phyloP scores from a whole-genome alignment of 768 basidiomycete genomes.

The Amanita molliuscula region DNA sequence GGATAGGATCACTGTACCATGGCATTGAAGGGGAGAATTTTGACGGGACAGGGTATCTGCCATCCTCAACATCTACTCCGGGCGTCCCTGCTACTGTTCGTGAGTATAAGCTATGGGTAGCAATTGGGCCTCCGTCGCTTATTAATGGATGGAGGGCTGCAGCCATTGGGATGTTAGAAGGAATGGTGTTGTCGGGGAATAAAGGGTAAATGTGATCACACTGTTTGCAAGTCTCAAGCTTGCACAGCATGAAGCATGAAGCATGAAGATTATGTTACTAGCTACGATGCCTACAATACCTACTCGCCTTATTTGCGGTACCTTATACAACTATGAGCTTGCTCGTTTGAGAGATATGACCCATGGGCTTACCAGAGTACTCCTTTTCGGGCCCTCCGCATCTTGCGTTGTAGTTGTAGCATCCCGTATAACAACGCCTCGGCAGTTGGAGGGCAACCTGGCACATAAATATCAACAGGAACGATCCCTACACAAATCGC shows the following conservation, averaged over 20 bases:
- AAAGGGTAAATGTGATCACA: constrained; percentile 1
- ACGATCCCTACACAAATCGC: constrained; percentile 61
- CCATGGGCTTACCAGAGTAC: constrained; percentile 62
- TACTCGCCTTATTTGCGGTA: constrained; percentile 39
- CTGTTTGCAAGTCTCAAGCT: neutral
- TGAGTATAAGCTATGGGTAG: constrained; percentile 33
- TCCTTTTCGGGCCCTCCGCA: constrained; percentile 79
- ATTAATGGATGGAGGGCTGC: constrained; percentile 37
- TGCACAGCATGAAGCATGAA: neutral
- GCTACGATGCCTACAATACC: neutral
- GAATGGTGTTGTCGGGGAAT: neutral
- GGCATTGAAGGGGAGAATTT: constrained; percentile 14
- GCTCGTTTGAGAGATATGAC: neutral
- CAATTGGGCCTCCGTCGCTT: constrained; percentile 25
- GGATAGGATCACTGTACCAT: neutral
- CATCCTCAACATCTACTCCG: constrained; percentile 56
- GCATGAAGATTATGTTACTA: neutral
- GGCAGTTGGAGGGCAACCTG: constrained; percentile 91
- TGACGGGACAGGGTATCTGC: constrained; percentile 34
- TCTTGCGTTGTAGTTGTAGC: constrained; percentile 95
- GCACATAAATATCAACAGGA: constrained; percentile 97
- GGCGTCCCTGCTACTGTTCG: constrained; percentile 35
- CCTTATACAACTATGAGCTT: constrained; percentile 19
- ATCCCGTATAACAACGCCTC: constrained; percentile 95
- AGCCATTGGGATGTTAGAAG: constrained; percentile 29